These are phyloP conservation scores for Phanerochaete carnosa DNA, from an alignment of 768 basidiomycete genomes.

Conservation along the genomic window DNA sequence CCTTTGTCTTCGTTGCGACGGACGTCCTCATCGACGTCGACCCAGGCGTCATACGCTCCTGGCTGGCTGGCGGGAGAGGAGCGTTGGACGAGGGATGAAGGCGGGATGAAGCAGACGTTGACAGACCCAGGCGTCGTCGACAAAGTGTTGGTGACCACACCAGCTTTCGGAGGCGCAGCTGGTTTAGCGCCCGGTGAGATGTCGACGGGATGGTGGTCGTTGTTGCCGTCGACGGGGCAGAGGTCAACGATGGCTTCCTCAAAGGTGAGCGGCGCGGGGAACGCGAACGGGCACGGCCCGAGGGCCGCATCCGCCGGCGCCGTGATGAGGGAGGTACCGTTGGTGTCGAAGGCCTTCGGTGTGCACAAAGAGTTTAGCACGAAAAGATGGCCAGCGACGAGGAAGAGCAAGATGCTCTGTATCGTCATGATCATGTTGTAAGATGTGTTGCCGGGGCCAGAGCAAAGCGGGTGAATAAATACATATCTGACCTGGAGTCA, in stretches of 20 bases:
- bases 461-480: too few species aligned
- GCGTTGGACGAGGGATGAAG: background rate
- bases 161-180: too few species aligned
- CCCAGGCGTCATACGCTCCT: background rate
- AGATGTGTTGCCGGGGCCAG: too few species aligned
- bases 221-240: background rate
- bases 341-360: too few species aligned
- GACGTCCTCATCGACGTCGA: background rate
- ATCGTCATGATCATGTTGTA: background rate
- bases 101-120: too few species aligned
- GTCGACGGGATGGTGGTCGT: background rate
- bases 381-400: background rate
- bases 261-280: background rate
- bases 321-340: too few species aligned
- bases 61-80: background rate
- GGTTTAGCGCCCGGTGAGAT: too few species aligned
- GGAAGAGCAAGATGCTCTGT: background rate
- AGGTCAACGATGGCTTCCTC: background rate
- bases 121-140: too few species aligned
- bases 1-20: too few species aligned
- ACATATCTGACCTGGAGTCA: too few species aligned
- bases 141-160: too few species aligned
- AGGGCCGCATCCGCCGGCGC: background rate
- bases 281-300: background rate
- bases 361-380: background rate